A percentile compares a stretch with the other conserved stretches of the same genome.
Evolutionary conservation across 2,329 filamentous ascomycete species (phyloP).

Genomic region (Epichloe hybrida): DNA sequence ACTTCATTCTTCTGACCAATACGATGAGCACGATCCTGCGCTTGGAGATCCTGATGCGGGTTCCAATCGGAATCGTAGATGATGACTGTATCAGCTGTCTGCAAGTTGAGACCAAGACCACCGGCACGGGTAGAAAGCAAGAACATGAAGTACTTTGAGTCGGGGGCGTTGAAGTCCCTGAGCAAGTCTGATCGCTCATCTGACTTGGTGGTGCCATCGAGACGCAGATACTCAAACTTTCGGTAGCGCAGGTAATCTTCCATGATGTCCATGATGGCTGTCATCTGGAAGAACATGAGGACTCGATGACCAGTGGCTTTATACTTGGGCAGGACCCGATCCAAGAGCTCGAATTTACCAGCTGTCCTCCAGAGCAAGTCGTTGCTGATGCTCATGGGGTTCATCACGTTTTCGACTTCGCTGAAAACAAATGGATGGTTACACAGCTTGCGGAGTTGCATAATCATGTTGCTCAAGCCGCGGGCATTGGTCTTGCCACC

Average conservation of each 20-base stretch:
- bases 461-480: conserved; percentile 98
- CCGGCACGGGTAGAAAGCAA: conserved; percentile 95
- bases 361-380: conserved; percentile 90
- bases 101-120: conserved; percentile 91
- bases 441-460: conserved; percentile 97
- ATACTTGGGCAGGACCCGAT: conserved; percentile 89
- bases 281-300: conserved; percentile 99
- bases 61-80: conserved; percentile 99
- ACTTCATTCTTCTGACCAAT: conserved; percentile 99
- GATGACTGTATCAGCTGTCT: conserved; percentile 97
- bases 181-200: conserved; percentile 91
- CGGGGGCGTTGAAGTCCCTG: conserved; percentile 74
- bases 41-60: conserved; percentile 96
- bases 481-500: conserved; percentile 88
- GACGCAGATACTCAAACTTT: conserved; percentile 72
- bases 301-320: conserved; percentile 82
- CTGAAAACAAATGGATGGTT: conserved; percentile 99
- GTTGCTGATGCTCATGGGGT: conserved; percentile 75
- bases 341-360: conserved; percentile 93
- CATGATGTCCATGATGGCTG: conserved; percentile 99
- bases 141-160: conserved; percentile 95
- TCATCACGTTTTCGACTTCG: conserved; percentile 96
- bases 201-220: conserved; percentile 94
- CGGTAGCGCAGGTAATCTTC: conserved; percentile 87
- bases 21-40: conserved; percentile 98